Evolutionary conservation across 352 stramenopile genomes (phyloP).

Genomic region (Pseudoperonospora humuli): DNA sequence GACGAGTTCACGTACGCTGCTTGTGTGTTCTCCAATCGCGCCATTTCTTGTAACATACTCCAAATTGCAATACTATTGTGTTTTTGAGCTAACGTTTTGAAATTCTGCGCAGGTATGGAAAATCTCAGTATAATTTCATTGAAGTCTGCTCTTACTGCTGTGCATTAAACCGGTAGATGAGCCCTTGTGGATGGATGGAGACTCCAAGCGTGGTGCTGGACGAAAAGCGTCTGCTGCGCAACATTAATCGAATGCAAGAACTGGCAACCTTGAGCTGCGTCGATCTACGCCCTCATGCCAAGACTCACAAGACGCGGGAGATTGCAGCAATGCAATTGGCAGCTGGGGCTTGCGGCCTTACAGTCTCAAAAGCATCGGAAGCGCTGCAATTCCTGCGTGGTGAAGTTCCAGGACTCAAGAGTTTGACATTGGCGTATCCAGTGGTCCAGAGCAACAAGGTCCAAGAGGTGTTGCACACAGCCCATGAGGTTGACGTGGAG

Average conservation of each 20-base stretch:
- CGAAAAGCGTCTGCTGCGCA: constrained; percentile 45
- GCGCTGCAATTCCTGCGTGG: constrained; percentile 55
- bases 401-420: constrained; percentile 34
- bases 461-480: constrained; percentile 37
- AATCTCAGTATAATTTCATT: background rate
- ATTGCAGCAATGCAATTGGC: constrained; percentile 47
- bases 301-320: constrained; percentile 76
- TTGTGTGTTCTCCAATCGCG: background rate
- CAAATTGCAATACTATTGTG: no score
- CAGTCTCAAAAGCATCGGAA: constrained; percentile 61
- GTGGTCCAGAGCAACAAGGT: constrained; percentile 58
- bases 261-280: constrained; percentile 37
- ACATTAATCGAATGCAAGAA: constrained; percentile 62
- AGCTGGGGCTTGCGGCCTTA: constrained; percentile 48
- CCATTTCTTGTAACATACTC: no score
- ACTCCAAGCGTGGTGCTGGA: constrained; percentile 61
- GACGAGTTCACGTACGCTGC: constrained; percentile 47
- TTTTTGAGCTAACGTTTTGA: no score
- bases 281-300: constrained; percentile 55
- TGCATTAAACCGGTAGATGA: no score
- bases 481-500: constrained; percentile 39
- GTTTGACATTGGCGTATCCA: constrained; percentile 56
- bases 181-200: constrained; percentile 20
- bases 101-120: no score
- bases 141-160: no score